A percentile compares a stretch with the other conserved stretches of the same genome.
phyloP scores from a whole-genome alignment of 2,329 filamentous ascomycete genomes.

The Cordyceps cateniannulata region DNA sequence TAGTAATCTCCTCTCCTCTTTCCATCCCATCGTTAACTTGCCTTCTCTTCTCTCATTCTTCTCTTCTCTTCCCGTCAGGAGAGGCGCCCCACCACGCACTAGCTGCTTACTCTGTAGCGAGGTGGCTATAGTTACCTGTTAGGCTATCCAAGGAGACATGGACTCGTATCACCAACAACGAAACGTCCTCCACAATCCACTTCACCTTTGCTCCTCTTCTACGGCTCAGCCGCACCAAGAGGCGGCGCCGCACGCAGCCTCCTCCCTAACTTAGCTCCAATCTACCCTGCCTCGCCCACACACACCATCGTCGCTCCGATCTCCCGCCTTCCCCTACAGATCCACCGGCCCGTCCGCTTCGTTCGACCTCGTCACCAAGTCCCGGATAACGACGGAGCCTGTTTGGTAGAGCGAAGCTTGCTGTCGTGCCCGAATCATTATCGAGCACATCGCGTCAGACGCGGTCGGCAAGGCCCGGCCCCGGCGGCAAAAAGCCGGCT shows the following conservation, averaged over 20 bases:
- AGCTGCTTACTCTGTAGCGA: not conserved
- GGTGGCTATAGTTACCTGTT: no score
- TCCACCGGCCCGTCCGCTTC: not conserved
- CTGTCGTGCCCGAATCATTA: not conserved
- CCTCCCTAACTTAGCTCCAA: not conserved
- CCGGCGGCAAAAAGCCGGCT: slow-evolving; percentile 1
- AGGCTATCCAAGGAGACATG: not conserved
- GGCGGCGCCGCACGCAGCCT: not conserved
- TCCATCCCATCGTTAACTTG: not conserved
- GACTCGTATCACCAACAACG: not conserved
- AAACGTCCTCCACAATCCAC: not conserved
- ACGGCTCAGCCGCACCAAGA: not conserved
- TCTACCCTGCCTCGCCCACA: not conserved
- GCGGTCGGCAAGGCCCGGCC: not conserved
- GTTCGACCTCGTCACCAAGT: not conserved
- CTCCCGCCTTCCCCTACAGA: not conserved
- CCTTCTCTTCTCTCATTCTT: not conserved
- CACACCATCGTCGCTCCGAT: not conserved
- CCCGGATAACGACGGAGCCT: not conserved
- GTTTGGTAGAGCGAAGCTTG: not conserved
- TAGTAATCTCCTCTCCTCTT: not conserved
- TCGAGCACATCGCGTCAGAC: not conserved
- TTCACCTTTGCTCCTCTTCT: not conserved
- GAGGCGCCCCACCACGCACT: not conserved
- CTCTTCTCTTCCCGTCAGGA: not conserved